Conservation (phyloP, 1,284 basidiomycete genomes). For the Heterobasidion occidentale region DNA sequence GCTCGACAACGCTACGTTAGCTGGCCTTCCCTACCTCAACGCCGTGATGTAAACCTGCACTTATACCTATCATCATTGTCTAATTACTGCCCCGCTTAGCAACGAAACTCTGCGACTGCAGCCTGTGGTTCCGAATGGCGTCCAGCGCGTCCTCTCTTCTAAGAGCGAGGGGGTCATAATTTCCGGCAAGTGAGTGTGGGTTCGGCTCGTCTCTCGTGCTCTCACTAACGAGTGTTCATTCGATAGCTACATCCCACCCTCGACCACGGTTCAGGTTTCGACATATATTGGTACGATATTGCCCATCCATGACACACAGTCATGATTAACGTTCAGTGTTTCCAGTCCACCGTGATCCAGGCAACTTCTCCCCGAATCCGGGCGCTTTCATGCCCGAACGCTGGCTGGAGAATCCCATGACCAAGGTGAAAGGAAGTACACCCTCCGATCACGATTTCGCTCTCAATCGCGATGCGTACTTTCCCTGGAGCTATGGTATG, state of each 20-base stretch:
- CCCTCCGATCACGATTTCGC: conserved; percentile 3
- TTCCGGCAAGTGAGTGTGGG: conserved; percentile 18
- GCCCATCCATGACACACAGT: not conserved
- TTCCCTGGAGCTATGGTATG: not conserved
- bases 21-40: conserved; percentile 26
- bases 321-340: not conserved
- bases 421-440: not conserved
- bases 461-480: not conserved
- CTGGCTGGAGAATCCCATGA: conserved; percentile 16
- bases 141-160: conserved; percentile 33
- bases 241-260: not conserved
- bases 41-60: conserved; percentile 5
- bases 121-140: conserved; percentile 42
- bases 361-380: conserved; percentile 21
- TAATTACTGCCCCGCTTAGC: not conserved
- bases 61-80: not conserved
- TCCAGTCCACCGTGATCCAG: conserved; percentile 20
- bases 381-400: conserved; percentile 23
- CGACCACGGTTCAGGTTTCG: not conserved
- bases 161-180: conserved; percentile 13
- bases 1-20: conserved; percentile 16
- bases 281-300: conserved; percentile 12
- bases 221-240: not conserved
- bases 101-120: conserved; percentile 44
- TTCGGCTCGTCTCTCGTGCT: not conserved